Conservation (phyloP, 495 filamentous ascomycete genomes). For the Choiromyces venosus region DNA sequence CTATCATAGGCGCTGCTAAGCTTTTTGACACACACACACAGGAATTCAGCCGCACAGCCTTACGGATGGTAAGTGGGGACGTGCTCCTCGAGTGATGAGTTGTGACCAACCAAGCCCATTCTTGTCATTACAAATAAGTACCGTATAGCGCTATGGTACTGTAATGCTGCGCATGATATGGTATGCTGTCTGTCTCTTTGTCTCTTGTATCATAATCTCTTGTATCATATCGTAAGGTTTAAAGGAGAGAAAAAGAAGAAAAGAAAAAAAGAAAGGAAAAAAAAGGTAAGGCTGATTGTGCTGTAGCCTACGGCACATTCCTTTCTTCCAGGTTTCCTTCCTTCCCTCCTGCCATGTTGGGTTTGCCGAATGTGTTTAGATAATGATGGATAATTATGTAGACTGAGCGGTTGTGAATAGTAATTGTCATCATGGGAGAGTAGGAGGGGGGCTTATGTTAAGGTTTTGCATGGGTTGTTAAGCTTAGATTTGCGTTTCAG, state of each 20-base stretch:
- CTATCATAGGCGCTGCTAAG: not conserved
- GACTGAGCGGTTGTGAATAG: not conserved
- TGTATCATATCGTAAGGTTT: too few species aligned
- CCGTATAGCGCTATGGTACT: too few species aligned
- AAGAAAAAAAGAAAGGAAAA: not conserved
- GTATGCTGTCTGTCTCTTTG: not conserved
- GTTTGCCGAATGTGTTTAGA: not conserved
- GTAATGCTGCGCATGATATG: not conserved
- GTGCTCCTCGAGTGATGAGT: too few species aligned
- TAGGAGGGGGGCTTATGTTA: not conserved
- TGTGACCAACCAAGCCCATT: too few species aligned
- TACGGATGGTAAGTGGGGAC: too few species aligned
- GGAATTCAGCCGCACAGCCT: not conserved
- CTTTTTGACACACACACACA: not conserved
- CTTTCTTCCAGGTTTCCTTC: not conserved
- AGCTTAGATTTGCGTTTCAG: constrained; percentile 1
- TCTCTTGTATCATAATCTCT: too few species aligned
- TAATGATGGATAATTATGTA: not conserved
- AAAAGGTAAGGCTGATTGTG: not conserved
- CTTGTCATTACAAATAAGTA: too few species aligned
- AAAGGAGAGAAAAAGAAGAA: too few species aligned
- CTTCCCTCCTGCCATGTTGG: not conserved
- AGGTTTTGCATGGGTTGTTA: constrained; percentile 4
- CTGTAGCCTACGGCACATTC: not conserved
- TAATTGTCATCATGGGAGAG: not conserved